A percentile compares a stretch with the other conserved stretches of the same genome.
Conservation (phyloP, 2,329 filamentous ascomycete genomes). For the Eutypa lata region DNA sequence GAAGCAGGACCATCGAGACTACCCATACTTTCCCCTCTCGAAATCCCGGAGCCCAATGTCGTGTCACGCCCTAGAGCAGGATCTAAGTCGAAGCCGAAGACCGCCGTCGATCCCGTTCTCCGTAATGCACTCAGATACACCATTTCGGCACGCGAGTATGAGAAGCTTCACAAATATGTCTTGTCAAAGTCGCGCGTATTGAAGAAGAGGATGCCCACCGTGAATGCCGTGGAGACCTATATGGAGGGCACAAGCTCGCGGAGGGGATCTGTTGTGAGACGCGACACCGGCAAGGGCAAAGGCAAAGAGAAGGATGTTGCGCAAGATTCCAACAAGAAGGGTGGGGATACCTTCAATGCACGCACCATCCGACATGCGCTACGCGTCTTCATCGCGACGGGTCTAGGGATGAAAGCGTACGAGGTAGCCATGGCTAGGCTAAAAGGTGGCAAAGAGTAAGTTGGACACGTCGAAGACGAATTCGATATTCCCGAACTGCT, state of each 20-base stretch:
- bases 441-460: constrained; percentile 43
- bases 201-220: constrained; percentile 52
- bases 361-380: constrained; percentile 68
- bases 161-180: constrained; percentile 77
- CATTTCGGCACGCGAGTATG: constrained; percentile 81
- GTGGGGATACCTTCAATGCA: constrained; percentile 65
- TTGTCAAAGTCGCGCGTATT: constrained; percentile 66
- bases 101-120: constrained; percentile 63
- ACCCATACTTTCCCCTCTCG: constrained; percentile 17
- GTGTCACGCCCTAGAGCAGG: constrained; percentile 16
- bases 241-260: constrained; percentile 36
- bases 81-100: constrained; percentile 19
- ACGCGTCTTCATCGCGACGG: constrained; percentile 65
- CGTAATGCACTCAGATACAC: constrained; percentile 86
- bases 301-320: constrained; percentile 18
- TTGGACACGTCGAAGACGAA: constrained; percentile 6
- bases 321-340: constrained; percentile 19
- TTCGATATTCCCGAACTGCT: constrained; percentile 1
- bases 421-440: constrained; percentile 49
- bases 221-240: constrained; percentile 54
- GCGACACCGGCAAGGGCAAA: constrained; percentile 29
- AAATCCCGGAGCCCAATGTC: constrained; percentile 14
- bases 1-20: constrained; percentile 16
- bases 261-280: constrained; percentile 11
- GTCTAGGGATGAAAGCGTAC: constrained; percentile 61